Evolutionary conservation across 768 basidiomycete genomes (phyloP).

Genomic region (Amanita subjunquillea): DNA sequence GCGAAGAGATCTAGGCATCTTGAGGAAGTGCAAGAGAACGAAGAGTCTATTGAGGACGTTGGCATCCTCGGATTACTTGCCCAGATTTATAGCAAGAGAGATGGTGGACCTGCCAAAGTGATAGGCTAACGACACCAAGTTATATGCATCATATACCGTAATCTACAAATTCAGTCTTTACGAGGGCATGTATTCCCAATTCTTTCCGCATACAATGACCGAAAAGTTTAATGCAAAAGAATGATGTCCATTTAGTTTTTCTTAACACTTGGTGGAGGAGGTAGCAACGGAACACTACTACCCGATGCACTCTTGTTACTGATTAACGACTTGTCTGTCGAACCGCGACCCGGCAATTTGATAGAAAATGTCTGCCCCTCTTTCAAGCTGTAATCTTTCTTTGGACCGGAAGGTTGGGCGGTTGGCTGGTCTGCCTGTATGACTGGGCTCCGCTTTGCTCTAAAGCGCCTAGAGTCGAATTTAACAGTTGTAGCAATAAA

Average conservation of each 20-base stretch:
- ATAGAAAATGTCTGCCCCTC: constrained; percentile 95
- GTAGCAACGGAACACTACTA: constrained; percentile 52
- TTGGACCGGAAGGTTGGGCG: constrained; percentile 67
- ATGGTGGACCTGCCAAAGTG: constrained; percentile 34
- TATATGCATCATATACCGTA: background rate
- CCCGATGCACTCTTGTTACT: constrained; percentile 14
- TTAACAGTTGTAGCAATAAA: background rate
- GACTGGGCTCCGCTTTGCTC: constrained; percentile 49
- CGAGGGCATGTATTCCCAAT: constrained; percentile 11
- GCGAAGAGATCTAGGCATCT: constrained; percentile 32
- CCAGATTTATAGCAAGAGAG: constrained; percentile 70
- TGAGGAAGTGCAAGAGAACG: constrained; percentile 44
- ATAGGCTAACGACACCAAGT: constrained; percentile 14
- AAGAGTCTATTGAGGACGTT: constrained; percentile 61
- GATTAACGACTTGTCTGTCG: constrained; percentile 17
- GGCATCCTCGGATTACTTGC: constrained; percentile 81
- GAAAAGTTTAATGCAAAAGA: background rate
- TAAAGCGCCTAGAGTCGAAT: constrained; percentile 37
- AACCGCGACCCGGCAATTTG: constrained; percentile 71
- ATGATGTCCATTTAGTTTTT: constrained; percentile 17
- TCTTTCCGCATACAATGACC: background rate
- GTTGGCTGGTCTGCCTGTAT: constrained; percentile 36
- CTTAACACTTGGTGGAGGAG: constrained; percentile 70
- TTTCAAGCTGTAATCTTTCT: constrained; percentile 90
- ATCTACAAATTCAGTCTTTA: background rate